Evolutionary conservation across 371 early-diverging fungal genomes (phyloP).

Genomic region (Apophysomyces ossiformis): DNA sequence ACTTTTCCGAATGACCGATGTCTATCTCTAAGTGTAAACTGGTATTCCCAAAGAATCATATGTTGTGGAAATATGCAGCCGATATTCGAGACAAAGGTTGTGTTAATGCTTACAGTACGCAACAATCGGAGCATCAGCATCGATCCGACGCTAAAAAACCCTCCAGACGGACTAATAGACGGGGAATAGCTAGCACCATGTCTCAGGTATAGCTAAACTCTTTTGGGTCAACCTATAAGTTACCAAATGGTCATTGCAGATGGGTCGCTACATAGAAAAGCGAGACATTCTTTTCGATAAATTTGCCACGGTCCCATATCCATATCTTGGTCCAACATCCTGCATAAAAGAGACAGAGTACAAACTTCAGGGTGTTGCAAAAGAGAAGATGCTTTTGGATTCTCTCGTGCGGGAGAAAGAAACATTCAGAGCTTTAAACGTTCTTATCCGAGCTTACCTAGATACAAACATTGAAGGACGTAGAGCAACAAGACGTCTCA

Average conservation of each 20-base stretch:
- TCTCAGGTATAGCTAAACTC: neutral
- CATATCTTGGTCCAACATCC: too few relatives aligned
- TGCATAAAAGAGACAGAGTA: neutral
- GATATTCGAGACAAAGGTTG: slow-evolving; percentile 9
- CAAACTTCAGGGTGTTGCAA: neutral
- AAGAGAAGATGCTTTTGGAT: neutral
- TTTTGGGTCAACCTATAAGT: neutral
- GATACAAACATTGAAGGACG: neutral
- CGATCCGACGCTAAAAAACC: slow-evolving; percentile 6
- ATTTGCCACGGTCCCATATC: too few relatives aligned
- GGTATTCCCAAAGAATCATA: slow-evolving; percentile 13
- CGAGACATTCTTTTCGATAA: too few relatives aligned
- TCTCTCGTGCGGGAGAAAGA: neutral
- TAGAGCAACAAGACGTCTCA: neutral
- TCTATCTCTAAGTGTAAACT: neutral
- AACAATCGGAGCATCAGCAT: slow-evolving; percentile 12
- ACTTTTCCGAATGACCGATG: neutral
- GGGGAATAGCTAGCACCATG: neutral
- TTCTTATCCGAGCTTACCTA: neutral
- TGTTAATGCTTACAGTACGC: neutral
- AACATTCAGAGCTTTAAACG: neutral
- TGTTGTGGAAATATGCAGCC: slow-evolving; percentile 9
- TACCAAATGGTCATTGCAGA: neutral
- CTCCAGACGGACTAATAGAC: neutral
- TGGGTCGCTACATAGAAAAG: too few relatives aligned